Evolutionary conservation across 495 filamentous ascomycete genomes (phyloP).

Genomic region (Lineolata rhizophorae): DNA sequence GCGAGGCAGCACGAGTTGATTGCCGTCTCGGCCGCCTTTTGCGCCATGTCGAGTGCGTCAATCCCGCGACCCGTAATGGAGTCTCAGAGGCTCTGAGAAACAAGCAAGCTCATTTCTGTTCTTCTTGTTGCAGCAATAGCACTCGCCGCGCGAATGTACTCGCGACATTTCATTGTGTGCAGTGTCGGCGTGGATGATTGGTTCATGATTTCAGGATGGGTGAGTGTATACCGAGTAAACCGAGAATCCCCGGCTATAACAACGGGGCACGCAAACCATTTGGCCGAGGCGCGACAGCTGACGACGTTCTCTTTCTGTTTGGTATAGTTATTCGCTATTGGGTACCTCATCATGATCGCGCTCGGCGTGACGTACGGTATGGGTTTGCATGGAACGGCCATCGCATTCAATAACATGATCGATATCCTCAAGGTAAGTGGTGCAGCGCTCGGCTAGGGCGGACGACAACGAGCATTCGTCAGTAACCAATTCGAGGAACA

Average conservation of each 20-base stretch:
- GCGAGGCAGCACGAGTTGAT: no score
- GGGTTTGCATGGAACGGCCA: constrained; percentile 4
- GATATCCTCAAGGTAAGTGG: constrained; percentile 4
- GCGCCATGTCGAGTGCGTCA: not conserved
- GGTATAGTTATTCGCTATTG: constrained; percentile 5
- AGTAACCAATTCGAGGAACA: constrained; percentile 3
- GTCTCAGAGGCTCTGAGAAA: not conserved
- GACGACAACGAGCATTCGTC: not conserved
- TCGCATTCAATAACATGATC: constrained; percentile 5
- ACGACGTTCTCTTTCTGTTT: constrained; percentile 7
- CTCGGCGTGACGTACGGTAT: constrained; percentile 7
- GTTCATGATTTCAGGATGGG: not conserved
- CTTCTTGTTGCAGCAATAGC: not conserved
- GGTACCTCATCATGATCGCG: no score
- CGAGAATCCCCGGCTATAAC: no score
- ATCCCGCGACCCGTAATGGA: not conserved
- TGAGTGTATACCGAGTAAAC: no score
- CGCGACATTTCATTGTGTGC: not conserved
- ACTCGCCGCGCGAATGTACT: not conserved
- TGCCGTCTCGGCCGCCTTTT: not conserved
- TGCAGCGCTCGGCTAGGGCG: not conserved
- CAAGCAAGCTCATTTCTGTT: not conserved
- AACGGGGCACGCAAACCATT: not conserved
- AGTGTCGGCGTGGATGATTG: not conserved
- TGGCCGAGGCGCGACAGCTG: not conserved